Conservation (phyloP, 495 filamentous ascomycete genomes). For the Aspergillus affinis region DNA sequence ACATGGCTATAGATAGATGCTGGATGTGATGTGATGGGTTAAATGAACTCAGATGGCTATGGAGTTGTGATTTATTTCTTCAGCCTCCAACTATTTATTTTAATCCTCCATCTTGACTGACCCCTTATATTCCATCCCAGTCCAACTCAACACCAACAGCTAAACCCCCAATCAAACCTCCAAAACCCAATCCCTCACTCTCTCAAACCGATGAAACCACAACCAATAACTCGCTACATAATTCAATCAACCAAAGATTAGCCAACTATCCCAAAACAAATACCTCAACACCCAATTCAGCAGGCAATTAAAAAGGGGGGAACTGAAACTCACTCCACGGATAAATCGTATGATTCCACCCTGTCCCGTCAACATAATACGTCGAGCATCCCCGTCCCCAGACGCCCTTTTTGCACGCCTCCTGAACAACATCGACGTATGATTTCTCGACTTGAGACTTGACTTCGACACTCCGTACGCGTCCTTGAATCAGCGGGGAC, state of each 20-base stretch:
- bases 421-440: not conserved
- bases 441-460: not conserved
- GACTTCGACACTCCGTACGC: not conserved
- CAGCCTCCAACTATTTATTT: no score
- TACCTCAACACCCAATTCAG: no score
- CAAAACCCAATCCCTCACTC: not conserved
- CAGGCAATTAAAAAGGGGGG: not conserved
- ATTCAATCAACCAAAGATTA: not conserved
- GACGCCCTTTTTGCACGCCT: not conserved
- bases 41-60: no score
- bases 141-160: no score
- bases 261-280: no score
- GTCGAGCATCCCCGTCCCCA: not conserved
- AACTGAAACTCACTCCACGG: not conserved
- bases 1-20: no score
- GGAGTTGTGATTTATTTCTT: no score
- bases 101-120: no score
- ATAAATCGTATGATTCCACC: not conserved
- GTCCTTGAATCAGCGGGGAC: not conserved
- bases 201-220: not conserved
- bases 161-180: not conserved
- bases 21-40: no score
- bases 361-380: not conserved
- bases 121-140: no score
- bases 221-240: not conserved